Percentiles rank a stretch among this genome's conserved stretches.
phyloP scores from a whole-genome alignment of 257 asterid species.

The Primulina huaijiensis region DNA sequence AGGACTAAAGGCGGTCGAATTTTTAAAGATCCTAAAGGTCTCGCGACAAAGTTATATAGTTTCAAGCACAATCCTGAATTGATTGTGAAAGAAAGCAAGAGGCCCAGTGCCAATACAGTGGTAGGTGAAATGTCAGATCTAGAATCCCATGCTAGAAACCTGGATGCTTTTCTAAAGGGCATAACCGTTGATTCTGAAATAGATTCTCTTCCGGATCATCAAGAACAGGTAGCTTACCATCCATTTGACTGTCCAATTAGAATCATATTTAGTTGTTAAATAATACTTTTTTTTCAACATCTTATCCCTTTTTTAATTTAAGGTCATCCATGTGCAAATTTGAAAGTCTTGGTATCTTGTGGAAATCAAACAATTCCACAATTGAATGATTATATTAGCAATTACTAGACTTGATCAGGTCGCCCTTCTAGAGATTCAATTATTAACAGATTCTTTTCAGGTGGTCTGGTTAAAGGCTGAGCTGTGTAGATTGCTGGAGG shows the following conservation, averaged over 20 bases:
- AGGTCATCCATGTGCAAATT: constrained; percentile 6
- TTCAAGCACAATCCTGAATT: constrained; percentile 66
- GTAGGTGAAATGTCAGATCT: constrained; percentile 26
- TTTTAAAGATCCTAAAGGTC: constrained; percentile 70
- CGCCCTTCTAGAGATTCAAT: constrained; percentile 22
- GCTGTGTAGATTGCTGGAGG: constrained; percentile 76
- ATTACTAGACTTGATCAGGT: constrained; percentile 4
- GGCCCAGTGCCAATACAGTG: constrained; percentile 34
- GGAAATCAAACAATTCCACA: not conserved
- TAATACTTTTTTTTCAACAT: constrained; percentile 12
- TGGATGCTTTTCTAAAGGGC: constrained; percentile 54
- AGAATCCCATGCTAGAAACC: constrained; percentile 42
- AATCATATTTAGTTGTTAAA: constrained; percentile 1
- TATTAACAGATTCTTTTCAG: constrained; percentile 46
- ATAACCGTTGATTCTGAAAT: constrained; percentile 51
- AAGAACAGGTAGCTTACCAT: constrained; percentile 63
- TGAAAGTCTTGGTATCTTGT: not conserved
- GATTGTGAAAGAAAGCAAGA: constrained; percentile 39
- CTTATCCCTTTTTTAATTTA: not conserved
- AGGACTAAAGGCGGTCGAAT: constrained; percentile 53
- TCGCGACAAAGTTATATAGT: constrained; percentile 78
- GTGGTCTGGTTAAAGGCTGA: constrained; percentile 87
- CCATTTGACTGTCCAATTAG: constrained; percentile 16
- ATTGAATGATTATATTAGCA: constrained; percentile 16
- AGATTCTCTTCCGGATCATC: constrained; percentile 75